Evolutionary conservation across 1,139 yeast genomes (phyloP).

Genomic region (Taiozyma sp.): DNA sequence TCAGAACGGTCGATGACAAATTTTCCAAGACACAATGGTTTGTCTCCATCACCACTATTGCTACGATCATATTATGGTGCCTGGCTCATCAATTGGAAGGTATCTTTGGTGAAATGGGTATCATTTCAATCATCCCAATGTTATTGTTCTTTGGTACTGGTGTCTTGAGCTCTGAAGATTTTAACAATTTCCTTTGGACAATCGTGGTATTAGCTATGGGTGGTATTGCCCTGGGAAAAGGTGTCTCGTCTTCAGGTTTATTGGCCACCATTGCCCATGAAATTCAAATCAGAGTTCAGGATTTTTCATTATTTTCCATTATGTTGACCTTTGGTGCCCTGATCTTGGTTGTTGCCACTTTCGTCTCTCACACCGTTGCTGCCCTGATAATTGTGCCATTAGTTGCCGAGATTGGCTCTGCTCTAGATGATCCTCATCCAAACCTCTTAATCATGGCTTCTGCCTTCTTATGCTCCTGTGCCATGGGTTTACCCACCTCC

Average conservation of each 20-base stretch:
- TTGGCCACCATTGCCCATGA: slow-evolving; percentile 68
- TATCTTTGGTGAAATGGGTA: slow-evolving; percentile 84
- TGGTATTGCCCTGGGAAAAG: slow-evolving; percentile 89
- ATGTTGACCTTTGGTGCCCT: slow-evolving; percentile 72
- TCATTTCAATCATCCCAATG: slow-evolving; percentile 79
- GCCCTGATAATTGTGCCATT: slow-evolving; percentile 86
- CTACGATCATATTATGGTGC: slow-evolving; percentile 85
- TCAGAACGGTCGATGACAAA: slow-evolving; percentile 53
- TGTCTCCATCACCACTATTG: slow-evolving; percentile 56
- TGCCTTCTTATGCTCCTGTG: slow-evolving; percentile 81
- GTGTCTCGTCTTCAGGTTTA: slow-evolving; percentile 83
- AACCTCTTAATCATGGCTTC: slow-evolving; percentile 73
- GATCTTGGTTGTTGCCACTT: slow-evolving; percentile 80
- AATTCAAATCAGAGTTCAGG: slow-evolving; percentile 55
- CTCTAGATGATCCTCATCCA: slow-evolving; percentile 46
- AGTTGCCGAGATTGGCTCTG: slow-evolving; percentile 79
- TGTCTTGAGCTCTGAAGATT: slow-evolving; percentile 73
- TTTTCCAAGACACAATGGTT: slow-evolving; percentile 71
- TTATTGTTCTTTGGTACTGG: slow-evolving; percentile 87
- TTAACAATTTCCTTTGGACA: slow-evolving; percentile 92
- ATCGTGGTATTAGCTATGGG: slow-evolving; percentile 95
- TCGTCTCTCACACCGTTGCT: slow-evolving; percentile 94
- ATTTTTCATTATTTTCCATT: slow-evolving; percentile 62
- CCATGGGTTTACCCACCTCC: slow-evolving; percentile 95
- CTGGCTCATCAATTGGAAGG: slow-evolving; percentile 61